These are phyloP conservation scores for Kregervanrija pseudodelftensis DNA, from an alignment of 805 yeast genomes.

Conservation along the genomic window DNA sequence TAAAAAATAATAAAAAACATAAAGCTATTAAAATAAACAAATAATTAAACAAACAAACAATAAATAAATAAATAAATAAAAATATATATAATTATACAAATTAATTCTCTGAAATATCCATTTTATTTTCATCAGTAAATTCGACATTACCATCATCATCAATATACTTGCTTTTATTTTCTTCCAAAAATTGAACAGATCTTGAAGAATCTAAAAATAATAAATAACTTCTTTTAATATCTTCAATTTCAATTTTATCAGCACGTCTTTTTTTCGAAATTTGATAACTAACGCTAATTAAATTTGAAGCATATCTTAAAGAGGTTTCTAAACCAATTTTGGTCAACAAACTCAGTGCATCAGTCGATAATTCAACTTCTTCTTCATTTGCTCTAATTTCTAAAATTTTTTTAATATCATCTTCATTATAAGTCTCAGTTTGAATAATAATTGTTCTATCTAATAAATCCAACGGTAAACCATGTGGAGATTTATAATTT, in stretches of 20 bases:
- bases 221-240: constrained; percentile 75
- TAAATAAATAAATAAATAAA: neutral
- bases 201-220: constrained; percentile 84
- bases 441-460: constrained; percentile 89
- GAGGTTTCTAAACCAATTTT: constrained; percentile 70
- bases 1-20: neutral
- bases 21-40: neutral
- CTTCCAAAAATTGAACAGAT: constrained; percentile 63
- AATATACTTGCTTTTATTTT: constrained; percentile 47
- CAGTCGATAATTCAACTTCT: constrained; percentile 52
- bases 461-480: constrained; percentile 89
- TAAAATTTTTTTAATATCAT: constrained; percentile 76
- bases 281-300: constrained; percentile 85
- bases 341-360: constrained; percentile 73
- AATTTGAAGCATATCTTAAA: constrained; percentile 85
- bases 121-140: constrained; percentile 31
- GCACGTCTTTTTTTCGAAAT: constrained; percentile 70
- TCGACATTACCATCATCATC: constrained; percentile 72
- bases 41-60: neutral
- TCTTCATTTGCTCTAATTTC: constrained; percentile 79
- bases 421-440: constrained; percentile 80
- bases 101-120: constrained; percentile 23
- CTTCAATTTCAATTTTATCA: constrained; percentile 55
- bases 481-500: constrained; percentile 87
- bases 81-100: neutral